Evolutionary conservation across 768 basidiomycete species (phyloP).

Genomic region (Phylloporus sp.): DNA sequence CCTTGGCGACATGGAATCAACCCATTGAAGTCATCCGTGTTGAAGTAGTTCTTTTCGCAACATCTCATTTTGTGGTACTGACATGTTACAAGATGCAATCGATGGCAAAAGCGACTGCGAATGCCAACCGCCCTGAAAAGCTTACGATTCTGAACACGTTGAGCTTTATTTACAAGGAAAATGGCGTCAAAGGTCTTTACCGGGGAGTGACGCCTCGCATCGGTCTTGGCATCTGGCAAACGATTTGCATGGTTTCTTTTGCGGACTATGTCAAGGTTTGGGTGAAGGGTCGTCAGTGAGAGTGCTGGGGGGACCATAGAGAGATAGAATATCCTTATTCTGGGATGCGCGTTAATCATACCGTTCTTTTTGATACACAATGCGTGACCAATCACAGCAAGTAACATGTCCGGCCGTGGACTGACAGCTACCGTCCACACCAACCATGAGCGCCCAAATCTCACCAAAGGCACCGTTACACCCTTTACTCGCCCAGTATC

Average conservation of each 20-base stretch:
- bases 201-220: constrained; percentile 97
- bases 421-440: neutral
- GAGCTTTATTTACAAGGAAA: constrained; percentile 92
- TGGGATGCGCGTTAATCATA: constrained; percentile 14
- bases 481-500: constrained; percentile 64
- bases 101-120: constrained; percentile 76
- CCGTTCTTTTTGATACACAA: neutral
- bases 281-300: constrained; percentile 44
- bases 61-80: neutral
- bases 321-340: constrained; percentile 19
- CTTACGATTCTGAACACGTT: constrained; percentile 89
- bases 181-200: constrained; percentile 94
- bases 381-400: neutral
- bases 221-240: constrained; percentile 95
- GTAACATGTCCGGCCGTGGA: neutral
- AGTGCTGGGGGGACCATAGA: constrained; percentile 17
- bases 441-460: constrained; percentile 36
- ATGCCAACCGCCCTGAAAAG: constrained; percentile 82
- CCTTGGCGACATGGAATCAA: constrained; percentile 98
- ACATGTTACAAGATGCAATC: constrained; percentile 83
- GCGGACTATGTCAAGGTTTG: constrained; percentile 93
- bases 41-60: constrained; percentile 49
- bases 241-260: constrained; percentile 97
- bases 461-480: constrained; percentile 21
- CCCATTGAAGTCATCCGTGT: constrained; percentile 97